These are phyloP conservation scores for Hirsutella thompsonii DNA, from an alignment of 2,329 filamentous ascomycete species.

Conservation along the genomic window DNA sequence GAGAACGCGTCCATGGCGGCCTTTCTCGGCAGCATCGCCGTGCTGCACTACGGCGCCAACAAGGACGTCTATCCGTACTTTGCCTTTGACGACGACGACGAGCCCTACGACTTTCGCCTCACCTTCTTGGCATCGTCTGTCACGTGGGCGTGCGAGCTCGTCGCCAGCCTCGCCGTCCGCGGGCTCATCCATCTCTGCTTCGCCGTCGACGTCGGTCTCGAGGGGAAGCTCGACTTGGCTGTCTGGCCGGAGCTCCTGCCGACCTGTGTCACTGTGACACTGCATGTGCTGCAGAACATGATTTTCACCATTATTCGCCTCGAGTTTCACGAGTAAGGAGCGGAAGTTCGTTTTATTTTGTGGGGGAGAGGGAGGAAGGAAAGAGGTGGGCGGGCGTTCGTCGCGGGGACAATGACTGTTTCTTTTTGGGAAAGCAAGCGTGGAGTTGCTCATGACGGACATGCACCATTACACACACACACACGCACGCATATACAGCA, in stretches of 20 bases:
- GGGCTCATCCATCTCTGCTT: constrained; percentile 45
- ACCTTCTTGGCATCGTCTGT: constrained; percentile 51
- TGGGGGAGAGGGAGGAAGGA: no score
- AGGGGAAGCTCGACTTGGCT: constrained; percentile 50
- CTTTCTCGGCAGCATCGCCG: constrained; percentile 51
- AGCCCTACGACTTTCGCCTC: constrained; percentile 47
- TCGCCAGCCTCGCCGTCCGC: constrained; percentile 46
- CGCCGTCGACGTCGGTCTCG: constrained; percentile 47
- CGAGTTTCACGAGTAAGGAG: constrained; percentile 30
- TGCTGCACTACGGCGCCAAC: constrained; percentile 54
- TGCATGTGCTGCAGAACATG: constrained; percentile 62
- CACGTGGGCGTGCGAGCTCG: constrained; percentile 55
- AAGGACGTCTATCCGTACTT: constrained; percentile 59
- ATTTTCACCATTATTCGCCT: constrained; percentile 56
- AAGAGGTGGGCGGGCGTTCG: no score
- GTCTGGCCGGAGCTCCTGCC: constrained; percentile 57
- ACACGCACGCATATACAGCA: no score
- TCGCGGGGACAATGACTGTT: no score
- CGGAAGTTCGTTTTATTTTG: background rate
- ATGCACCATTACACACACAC: no score
- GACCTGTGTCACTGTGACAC: constrained; percentile 50
- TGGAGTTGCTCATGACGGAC: no score
- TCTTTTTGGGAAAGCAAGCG: no score
- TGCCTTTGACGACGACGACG: constrained; percentile 38
- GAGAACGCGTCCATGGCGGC: constrained; percentile 58